Percentiles rank a stretch among this genome's conserved stretches.
phyloP scores from a whole-genome alignment of 345 rosid genomes.

The Populus euphratica region DNA sequence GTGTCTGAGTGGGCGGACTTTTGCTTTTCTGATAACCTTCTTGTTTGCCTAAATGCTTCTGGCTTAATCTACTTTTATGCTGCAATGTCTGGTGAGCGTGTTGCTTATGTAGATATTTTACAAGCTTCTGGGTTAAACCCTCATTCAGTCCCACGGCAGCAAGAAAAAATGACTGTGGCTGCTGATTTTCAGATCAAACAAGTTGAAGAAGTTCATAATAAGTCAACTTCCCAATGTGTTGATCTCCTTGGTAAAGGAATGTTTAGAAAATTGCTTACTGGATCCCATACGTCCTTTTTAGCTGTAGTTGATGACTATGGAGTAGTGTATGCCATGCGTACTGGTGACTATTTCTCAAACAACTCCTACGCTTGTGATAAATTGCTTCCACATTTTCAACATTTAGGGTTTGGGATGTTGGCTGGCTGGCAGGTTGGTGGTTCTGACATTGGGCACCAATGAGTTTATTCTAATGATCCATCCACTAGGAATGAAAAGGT shows the following conservation, averaged over 20 bases:
- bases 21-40: conserved; percentile 70
- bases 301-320: conserved; percentile 81
- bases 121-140: conserved; percentile 44
- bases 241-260: conserved; percentile 36
- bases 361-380: conserved; percentile 32
- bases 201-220: conserved; percentile 30
- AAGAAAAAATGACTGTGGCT: conserved; percentile 23
- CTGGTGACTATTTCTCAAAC: conserved; percentile 47
- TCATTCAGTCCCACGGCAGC: conserved; percentile 29
- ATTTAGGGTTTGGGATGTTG: conserved; percentile 58
- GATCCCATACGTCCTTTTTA: conserved; percentile 64
- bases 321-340: conserved; percentile 52
- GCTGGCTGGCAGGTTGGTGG: conserved; percentile 75
- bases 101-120: conserved; percentile 55
- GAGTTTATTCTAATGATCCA: conserved; percentile 21
- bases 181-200: conserved; percentile 28
- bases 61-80: conserved; percentile 64
- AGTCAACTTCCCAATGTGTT: conserved; percentile 26
- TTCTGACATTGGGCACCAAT: conserved; percentile 55
- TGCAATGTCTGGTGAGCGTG: conserved; percentile 60
- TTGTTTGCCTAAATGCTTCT: conserved; percentile 72
- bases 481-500: conserved; percentile 22
- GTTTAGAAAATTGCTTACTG: conserved; percentile 68
- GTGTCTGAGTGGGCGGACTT: conserved; percentile 72
- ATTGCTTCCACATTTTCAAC: conserved; percentile 47